Base-by-base conservation (phyloP, 495 filamentous ascomycete genomes). In the Choiromyces venosus region DNA sequence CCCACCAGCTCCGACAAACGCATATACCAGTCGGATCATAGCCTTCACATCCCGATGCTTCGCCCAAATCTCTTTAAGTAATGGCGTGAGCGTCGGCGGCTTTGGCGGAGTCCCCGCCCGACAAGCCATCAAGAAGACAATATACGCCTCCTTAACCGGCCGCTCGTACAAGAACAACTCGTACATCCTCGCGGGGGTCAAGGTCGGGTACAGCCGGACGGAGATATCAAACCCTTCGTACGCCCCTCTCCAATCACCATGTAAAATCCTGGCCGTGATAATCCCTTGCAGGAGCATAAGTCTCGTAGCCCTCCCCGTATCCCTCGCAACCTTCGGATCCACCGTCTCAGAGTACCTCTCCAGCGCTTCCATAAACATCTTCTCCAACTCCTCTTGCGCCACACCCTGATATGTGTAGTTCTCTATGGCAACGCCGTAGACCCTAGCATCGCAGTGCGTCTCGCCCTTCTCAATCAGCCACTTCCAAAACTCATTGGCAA, bases 391-490 rank as follows among this genome's bases (percentile, higher is more conserved):
- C 19, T 69, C 38, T 0, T 86, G 78, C 56, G 64, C 16, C 37
- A 78, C 73, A 0, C 84, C 85, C 68, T 82, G 74, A 25, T 81
- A 83, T 14, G 85, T 83, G 46, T 86, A 75, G 44, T 83, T 74
- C 72, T 87, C 85, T 35, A 87, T 85, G 1, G 83, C 84, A 14
- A 82, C 83, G 1, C 85, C 85, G 68, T 86, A 87, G 14, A 85
- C 84, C 6, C 81, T 74, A 6, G 75, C 72, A 70, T 83, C 77
- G 16, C 82, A 74, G 44, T 81, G 80, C 10, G 74, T 67, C 21
- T 84, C 83, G 38, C 82, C 78, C 73, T 83, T 82, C 3, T 52
- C 12, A 42, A 71, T 39, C 19, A 86, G 78, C 84, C 84, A 86
- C 12, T 76, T 67, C 85, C 85, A 87, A 73, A 86, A 86, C 21